Conservation (phyloP, 2,329 filamentous ascomycete species). For the Stemphylium beticola region DNA sequence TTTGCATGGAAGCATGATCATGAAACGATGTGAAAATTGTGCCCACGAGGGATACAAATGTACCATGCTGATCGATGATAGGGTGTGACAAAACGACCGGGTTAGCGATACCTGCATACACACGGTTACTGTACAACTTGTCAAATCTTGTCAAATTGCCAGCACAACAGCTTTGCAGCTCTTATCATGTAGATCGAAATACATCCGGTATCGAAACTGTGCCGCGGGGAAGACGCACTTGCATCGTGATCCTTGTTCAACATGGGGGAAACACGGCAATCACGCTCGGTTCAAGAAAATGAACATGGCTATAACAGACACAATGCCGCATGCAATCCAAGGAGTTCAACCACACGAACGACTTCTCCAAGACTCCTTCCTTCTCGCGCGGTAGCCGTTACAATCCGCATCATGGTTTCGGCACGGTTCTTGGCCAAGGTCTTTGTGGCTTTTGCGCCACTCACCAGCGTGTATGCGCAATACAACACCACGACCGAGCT, state of each 20-base stretch:
- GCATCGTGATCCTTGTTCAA: constrained; percentile 12
- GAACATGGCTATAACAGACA: constrained; percentile 19
- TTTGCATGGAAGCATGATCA: neutral
- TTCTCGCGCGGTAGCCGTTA: neutral
- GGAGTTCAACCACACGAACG: neutral
- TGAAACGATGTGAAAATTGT: neutral
- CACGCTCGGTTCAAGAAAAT: constrained; percentile 6
- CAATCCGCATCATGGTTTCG: constrained; percentile 28
- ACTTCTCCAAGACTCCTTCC: neutral
- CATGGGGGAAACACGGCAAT: constrained; percentile 20
- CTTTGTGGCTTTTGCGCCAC: constrained; percentile 28
- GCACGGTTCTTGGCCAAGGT: constrained; percentile 22
- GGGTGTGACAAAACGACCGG: neutral
- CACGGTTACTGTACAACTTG: neutral
- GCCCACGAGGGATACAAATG: neutral
- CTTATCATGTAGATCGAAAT: constrained; percentile 28
- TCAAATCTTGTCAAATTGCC: neutral
- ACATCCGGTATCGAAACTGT: constrained; percentile 12
- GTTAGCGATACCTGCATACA: constrained; percentile 5
- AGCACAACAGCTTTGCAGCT: neutral
- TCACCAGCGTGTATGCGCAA: constrained; percentile 22
- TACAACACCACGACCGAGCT: constrained; percentile 15
- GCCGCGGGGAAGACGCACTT: constrained; percentile 12
- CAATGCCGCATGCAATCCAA: neutral
- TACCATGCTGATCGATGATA: neutral